phyloP scores from a whole-genome alignment of 306 rosid species.

The Vigna mungo region DNA sequence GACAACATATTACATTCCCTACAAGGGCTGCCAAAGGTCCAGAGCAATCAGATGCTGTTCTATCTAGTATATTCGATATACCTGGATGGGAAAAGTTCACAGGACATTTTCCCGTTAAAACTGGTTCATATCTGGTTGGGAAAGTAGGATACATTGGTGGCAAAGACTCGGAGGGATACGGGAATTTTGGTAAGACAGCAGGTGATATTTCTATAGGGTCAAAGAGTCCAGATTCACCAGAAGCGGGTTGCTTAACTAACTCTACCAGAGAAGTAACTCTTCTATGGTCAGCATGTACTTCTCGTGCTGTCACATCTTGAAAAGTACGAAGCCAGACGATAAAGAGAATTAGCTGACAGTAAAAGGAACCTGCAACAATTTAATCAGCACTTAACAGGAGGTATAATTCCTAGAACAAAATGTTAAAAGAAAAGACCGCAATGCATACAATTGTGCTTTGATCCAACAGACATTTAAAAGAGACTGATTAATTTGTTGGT shows the following conservation, averaged over 20 bases:
- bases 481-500: background rate
- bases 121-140: constrained; percentile 83
- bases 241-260: constrained; percentile 73
- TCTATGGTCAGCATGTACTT: constrained; percentile 48
- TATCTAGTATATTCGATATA: constrained; percentile 73
- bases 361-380: constrained; percentile 76
- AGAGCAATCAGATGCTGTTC: constrained; percentile 89
- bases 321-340: constrained; percentile 73
- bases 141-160: constrained; percentile 93
- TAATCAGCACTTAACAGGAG: constrained; percentile 38
- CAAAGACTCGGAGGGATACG: constrained; percentile 66
- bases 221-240: constrained; percentile 61
- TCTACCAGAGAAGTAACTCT: constrained; percentile 52
- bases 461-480: constrained; percentile 15
- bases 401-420: background rate
- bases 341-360: constrained; percentile 65
- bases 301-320: constrained; percentile 64
- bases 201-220: constrained; percentile 97
- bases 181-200: constrained; percentile 81
- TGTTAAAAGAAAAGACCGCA: background rate
- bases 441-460: constrained; percentile 1
- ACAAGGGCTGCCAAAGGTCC: constrained; percentile 86
- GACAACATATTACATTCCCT: constrained; percentile 92
- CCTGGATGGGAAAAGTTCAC: constrained; percentile 77
- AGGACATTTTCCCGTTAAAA: constrained; percentile 90